Evolutionary conservation across 768 basidiomycete genomes (phyloP).

Genomic region (Daedalea quercina): DNA sequence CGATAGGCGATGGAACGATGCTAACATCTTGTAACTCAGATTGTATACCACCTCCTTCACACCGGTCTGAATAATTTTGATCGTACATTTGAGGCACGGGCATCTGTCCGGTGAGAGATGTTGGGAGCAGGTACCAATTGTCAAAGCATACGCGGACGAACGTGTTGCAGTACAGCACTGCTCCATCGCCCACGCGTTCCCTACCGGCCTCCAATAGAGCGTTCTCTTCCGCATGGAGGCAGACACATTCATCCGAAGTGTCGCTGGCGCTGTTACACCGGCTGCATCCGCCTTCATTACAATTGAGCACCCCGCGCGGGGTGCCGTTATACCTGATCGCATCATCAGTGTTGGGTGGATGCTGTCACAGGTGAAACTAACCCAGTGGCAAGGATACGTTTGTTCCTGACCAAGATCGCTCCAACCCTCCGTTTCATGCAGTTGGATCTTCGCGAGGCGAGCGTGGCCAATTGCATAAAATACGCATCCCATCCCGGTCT

Average conservation of each 20-base stretch:
- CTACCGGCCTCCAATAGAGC: conserved; percentile 90
- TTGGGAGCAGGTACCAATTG: background rate
- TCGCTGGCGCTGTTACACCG: conserved; percentile 63
- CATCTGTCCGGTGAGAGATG: conserved; percentile 49
- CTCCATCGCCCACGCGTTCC: conserved; percentile 75
- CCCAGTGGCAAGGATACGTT: conserved; percentile 77
- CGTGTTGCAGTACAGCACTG: conserved; percentile 99
- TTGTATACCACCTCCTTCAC: conserved; percentile 93
- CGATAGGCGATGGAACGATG: background rate
- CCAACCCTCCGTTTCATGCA: conserved; percentile 98
- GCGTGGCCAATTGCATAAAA: conserved; percentile 92
- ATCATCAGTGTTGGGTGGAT: conserved; percentile 3
- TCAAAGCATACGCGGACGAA: conserved; percentile 37
- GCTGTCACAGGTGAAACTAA: conserved; percentile 22
- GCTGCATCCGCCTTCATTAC: conserved; percentile 85
- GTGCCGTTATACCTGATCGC: conserved; percentile 86
- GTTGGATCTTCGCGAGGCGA: conserved; percentile 86
- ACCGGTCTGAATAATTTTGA: conserved; percentile 96
- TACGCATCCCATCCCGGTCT: conserved; percentile 94
- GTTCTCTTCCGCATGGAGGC: conserved; percentile 97
- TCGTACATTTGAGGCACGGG: conserved; percentile 92
- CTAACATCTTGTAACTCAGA: conserved; percentile 90
- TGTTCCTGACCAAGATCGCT: conserved; percentile 83
- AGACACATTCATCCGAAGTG: conserved; percentile 73
- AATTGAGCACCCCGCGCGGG: conserved; percentile 83